phyloP scores from a whole-genome alignment of 139 green algal genomes.

The Spirogloea muscicola region DNA sequence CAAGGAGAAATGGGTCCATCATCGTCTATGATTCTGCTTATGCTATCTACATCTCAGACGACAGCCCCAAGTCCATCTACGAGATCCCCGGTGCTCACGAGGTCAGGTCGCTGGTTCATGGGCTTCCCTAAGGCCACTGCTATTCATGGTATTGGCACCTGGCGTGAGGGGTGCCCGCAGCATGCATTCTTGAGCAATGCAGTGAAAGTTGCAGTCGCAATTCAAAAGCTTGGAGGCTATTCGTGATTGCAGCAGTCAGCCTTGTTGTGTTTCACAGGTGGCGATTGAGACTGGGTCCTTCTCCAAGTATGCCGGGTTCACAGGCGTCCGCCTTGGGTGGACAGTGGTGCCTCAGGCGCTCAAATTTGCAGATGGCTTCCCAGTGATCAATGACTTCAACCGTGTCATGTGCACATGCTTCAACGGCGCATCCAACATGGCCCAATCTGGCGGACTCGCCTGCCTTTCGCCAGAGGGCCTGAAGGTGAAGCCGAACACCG shows the following conservation, averaged over 20 bases:
- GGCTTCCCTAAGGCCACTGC: too few relatives aligned
- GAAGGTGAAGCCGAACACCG: slow-evolving; percentile 13
- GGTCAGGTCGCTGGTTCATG: slow-evolving; percentile 18
- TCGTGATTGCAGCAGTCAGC: too few relatives aligned
- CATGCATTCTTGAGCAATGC: too few relatives aligned
- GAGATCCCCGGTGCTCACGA: slow-evolving; percentile 77
- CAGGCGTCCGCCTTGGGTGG: slow-evolving; percentile 94
- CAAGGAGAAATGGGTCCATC: slow-evolving; percentile 75
- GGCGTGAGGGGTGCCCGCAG: too few relatives aligned
- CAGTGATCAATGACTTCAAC: slow-evolving; percentile 86
- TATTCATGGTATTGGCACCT: too few relatives aligned
- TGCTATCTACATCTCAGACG: slow-evolving; percentile 90
- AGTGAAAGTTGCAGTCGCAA: too few relatives aligned
- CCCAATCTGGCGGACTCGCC: slow-evolving; percentile 82
- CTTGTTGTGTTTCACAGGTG: too few relatives aligned
- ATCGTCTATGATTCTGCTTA: slow-evolving; percentile 99
- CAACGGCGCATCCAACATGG: slow-evolving; percentile 94
- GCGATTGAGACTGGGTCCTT: slow-evolving; percentile 48
- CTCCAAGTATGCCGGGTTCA: slow-evolving; percentile 78
- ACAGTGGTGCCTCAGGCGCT: slow-evolving; percentile 88
- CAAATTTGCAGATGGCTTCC: slow-evolving; percentile 73
- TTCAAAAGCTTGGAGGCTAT: too few relatives aligned
- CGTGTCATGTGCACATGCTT: slow-evolving; percentile 95
- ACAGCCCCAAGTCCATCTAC: slow-evolving; percentile 90
- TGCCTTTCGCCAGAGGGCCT: slow-evolving; percentile 63